phyloP scores from a whole-genome alignment of 164 flowering plant species.

The Piper betle region DNA sequence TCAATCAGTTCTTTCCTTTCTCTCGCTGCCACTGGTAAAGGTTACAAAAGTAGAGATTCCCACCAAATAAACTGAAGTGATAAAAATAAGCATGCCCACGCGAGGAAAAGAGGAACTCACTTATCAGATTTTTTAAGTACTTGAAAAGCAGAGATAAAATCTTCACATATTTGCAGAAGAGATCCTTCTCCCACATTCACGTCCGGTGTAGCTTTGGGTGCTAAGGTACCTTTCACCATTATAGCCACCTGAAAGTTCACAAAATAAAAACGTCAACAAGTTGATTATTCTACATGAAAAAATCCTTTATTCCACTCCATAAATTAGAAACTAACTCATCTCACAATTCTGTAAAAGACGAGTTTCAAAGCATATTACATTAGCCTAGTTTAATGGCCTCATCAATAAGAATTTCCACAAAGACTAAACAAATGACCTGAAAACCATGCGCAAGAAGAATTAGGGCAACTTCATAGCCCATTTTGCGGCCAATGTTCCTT shows the following conservation, averaged over 20 bases:
- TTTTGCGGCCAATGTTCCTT: slow-evolving; percentile 37
- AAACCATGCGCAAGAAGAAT: slow-evolving; percentile 67
- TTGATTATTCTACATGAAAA: no score
- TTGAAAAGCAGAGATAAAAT: not conserved
- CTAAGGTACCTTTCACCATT: no score
- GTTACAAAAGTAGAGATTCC: no score
- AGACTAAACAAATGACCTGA: slow-evolving; percentile 34
- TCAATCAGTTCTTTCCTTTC: no score
- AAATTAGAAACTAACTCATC: no score
- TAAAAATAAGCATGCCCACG: not conserved
- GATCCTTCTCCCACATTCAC: not conserved
- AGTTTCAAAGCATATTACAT: no score
- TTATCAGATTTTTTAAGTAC: not conserved
- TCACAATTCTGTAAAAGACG: no score
- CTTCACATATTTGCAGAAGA: not conserved
- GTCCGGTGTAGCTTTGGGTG: not conserved
- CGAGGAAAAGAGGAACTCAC: not conserved
- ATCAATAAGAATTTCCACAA: not conserved
- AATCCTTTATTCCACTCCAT: no score
- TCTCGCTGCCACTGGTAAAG: no score
- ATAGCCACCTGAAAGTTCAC: not conserved
- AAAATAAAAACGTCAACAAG: not conserved
- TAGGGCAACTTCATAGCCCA: slow-evolving; percentile 39
- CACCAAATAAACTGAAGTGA: no score
- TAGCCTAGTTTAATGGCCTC: not conserved